Evolutionary conservation across 75 land plant species (phyloP).

Genomic region (Pseudotsuga menziesii): DNA sequence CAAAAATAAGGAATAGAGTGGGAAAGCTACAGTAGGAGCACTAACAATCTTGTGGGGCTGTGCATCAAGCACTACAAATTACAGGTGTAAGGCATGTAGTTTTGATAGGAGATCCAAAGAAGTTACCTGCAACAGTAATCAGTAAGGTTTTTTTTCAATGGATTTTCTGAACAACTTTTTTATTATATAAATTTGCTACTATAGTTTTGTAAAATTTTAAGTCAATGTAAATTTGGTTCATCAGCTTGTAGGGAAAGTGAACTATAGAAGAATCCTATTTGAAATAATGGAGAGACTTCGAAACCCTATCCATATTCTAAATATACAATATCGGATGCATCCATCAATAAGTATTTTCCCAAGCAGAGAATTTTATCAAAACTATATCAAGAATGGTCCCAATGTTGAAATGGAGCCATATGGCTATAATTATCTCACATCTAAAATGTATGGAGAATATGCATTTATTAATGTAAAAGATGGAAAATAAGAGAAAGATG

Average conservation of each 20-base stretch:
- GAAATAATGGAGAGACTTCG: conserved; percentile 81
- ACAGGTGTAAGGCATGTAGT: neutral
- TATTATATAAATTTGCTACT: too few relatives aligned
- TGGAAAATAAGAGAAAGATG: conserved; percentile 40
- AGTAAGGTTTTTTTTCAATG: conserved; percentile 21
- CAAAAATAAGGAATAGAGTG: too few relatives aligned
- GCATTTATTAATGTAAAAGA: conserved; percentile 55
- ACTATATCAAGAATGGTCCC: conserved; percentile 41
- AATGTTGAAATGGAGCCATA: conserved; percentile 37
- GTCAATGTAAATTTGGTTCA: too few relatives aligned
- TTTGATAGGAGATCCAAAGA: conserved; percentile 94
- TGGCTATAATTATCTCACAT: conserved; percentile 19
- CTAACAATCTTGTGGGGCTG: too few relatives aligned
- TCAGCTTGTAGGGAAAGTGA: conserved; percentile 49
- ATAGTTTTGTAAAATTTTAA: too few relatives aligned
- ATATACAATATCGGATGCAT: conserved; percentile 91
- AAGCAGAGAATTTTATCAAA: conserved; percentile 79
- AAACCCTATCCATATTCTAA: conserved; percentile 77
- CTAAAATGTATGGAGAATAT: conserved; percentile 57
- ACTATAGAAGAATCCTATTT: conserved; percentile 86
- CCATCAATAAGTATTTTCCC: conserved; percentile 90
- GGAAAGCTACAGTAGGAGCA: too few relatives aligned
- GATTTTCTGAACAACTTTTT: too few relatives aligned
- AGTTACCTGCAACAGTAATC: conserved; percentile 94
- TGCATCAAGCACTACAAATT: neutral